Conservation (phyloP, 2,329 filamentous ascomycete genomes). For the Botryotinia calthae region DNA sequence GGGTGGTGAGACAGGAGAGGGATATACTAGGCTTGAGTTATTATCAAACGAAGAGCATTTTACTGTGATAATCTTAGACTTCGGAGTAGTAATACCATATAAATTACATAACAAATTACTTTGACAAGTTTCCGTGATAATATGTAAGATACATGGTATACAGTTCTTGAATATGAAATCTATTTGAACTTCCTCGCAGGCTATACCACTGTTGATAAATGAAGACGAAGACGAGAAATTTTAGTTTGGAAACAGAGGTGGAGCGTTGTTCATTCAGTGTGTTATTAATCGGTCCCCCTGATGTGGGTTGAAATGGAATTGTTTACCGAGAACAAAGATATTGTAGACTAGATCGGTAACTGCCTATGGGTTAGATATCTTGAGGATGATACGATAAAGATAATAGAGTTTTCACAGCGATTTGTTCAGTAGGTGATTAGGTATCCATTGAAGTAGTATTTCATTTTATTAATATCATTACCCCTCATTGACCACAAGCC, state of each 20-base stretch:
- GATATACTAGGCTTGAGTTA: no score
- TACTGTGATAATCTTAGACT: rapidly evolving
- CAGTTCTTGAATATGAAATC: background rate
- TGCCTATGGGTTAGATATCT: background rate
- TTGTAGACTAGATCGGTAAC: background rate
- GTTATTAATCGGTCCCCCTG: no score
- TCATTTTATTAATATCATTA: background rate
- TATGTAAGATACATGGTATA: background rate
- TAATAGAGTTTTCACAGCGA: background rate
- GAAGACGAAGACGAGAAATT: background rate
- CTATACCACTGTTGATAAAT: background rate
- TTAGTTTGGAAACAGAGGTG: background rate
- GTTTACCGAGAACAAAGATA: background rate
- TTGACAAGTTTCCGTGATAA: background rate
- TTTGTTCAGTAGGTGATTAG: rapidly evolving
- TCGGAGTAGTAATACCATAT: background rate
- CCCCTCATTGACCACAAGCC: background rate
- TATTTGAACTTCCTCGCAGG: background rate
- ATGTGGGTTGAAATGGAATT: no score
- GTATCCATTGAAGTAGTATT: background rate
- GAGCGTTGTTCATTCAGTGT: no score
- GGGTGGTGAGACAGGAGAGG: no score
- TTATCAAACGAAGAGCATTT: background rate
- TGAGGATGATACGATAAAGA: background rate
- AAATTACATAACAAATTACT: background rate